phyloP scores from a whole-genome alignment of 2,329 filamentous ascomycete species.

The Botrytis paeoniae region DNA sequence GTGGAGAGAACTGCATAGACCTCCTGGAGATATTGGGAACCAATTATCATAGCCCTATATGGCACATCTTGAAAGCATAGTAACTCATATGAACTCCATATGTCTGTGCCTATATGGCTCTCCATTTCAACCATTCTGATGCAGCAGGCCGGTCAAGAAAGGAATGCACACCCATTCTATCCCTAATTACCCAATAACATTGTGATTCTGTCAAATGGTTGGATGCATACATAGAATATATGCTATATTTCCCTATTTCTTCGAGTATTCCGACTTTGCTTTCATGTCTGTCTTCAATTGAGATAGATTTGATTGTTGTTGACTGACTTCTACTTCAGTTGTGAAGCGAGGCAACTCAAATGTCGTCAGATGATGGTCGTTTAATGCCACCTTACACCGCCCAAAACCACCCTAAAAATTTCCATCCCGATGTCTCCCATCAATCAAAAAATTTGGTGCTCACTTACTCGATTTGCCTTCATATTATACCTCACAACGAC shows the following conservation, averaged over 20 bases:
- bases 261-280: not conserved
- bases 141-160: not conserved
- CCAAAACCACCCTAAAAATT: constrained; percentile 20
- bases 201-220: no score
- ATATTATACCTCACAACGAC: constrained; percentile 19
- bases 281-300: not conserved
- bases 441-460: constrained; percentile 21
- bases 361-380: not conserved
- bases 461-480: constrained; percentile 4
- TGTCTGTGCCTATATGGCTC: no score
- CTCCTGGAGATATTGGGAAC: not conserved
- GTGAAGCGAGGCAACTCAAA: not conserved
- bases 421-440: constrained; percentile 17
- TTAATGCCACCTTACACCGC: constrained; percentile 12
- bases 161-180: not conserved
- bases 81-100: not conserved
- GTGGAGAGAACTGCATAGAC: not conserved
- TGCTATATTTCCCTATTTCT: not conserved
- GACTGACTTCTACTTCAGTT: not conserved
- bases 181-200: not conserved
- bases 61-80: not conserved
- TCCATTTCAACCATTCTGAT: not conserved
- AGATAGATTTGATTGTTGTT: not conserved
- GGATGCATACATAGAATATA: not conserved
- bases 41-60: not conserved